These are phyloP conservation scores for Tilletia indica DNA, from an alignment of 1,284 basidiomycete genomes.

Conservation along the genomic window DNA sequence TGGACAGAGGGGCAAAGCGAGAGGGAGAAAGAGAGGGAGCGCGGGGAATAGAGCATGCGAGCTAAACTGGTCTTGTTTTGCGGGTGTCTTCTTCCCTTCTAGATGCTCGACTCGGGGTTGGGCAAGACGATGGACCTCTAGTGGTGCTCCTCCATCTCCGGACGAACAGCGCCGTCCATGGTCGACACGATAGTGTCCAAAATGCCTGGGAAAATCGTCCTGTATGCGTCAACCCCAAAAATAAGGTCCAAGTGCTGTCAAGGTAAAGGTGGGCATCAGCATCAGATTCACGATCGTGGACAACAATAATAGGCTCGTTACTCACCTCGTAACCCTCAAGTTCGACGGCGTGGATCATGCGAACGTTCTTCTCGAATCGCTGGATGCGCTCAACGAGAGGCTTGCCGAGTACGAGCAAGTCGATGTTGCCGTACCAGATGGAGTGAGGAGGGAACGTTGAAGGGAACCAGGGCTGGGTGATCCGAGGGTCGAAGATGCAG, in stretches of 20 bases:
- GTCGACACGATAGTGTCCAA: constrained; percentile 44
- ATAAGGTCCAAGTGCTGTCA: constrained; percentile 29
- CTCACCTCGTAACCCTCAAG: constrained; percentile 47
- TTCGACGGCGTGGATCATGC: constrained; percentile 53
- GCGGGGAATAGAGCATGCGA: no score
- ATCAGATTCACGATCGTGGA: not conserved
- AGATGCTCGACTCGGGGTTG: no score
- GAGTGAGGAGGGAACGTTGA: constrained; percentile 50
- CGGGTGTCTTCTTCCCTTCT: no score
- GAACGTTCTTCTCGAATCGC: constrained; percentile 47
- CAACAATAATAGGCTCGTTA: not conserved
- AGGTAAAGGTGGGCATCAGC: not conserved
- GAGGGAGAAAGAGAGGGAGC: no score
- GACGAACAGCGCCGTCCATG: constrained; percentile 12
- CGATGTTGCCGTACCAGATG: constrained; percentile 51
- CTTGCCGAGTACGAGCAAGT: constrained; percentile 53
- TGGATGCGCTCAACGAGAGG: constrained; percentile 49
- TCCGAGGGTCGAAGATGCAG: constrained; percentile 54
- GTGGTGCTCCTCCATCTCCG: not conserved
- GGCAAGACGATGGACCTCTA: no score
- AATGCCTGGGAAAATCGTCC: constrained; percentile 50
- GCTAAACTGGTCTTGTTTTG: no score
- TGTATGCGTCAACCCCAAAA: constrained; percentile 49
- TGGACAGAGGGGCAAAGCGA: no score
- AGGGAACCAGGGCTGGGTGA: constrained; percentile 52